Percentiles rank a stretch among this genome's conserved stretches.
Evolutionary conservation across 495 filamentous ascomycete genomes (phyloP).

Genomic region (Aspergillus bridgeri): DNA sequence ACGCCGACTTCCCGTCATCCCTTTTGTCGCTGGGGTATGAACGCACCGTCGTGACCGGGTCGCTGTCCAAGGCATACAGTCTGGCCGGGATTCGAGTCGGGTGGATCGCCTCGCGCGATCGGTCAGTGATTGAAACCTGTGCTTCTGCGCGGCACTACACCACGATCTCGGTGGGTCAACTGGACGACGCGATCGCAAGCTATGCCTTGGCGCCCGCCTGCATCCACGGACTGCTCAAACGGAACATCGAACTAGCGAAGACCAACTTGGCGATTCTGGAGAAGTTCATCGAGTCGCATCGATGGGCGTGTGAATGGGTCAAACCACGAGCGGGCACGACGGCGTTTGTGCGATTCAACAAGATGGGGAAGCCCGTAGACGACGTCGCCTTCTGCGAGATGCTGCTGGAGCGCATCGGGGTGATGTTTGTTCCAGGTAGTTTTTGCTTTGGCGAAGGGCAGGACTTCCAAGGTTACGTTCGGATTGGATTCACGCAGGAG

Average conservation of each 20-base stretch:
- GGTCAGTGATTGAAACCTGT: constrained; percentile 59
- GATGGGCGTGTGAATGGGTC: constrained; percentile 63
- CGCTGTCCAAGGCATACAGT: constrained; percentile 83
- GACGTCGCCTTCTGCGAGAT: constrained; percentile 69
- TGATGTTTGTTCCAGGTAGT: constrained; percentile 77
- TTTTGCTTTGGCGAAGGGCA: constrained; percentile 67
- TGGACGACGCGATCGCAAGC: constrained; percentile 77
- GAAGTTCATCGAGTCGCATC: constrained; percentile 62
- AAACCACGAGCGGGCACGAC: constrained; percentile 82
- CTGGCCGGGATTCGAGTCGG: constrained; percentile 79
- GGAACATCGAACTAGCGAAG: constrained; percentile 69
- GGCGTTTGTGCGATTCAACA: constrained; percentile 68
- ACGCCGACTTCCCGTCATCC: constrained; percentile 61
- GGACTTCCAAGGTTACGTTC: constrained; percentile 75
- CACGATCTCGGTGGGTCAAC: constrained; percentile 76
- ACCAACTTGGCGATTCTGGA: constrained; percentile 67
- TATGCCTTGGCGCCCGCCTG: constrained; percentile 65
- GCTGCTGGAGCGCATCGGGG: constrained; percentile 65
- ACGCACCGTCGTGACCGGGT: constrained; percentile 70
- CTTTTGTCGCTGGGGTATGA: constrained; percentile 69
- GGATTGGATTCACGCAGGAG: constrained; percentile 75
- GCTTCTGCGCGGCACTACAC: constrained; percentile 75
- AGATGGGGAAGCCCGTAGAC: constrained; percentile 63
- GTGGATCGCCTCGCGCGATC: constrained; percentile 72
- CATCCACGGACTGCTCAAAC: constrained; percentile 60